Evolutionary conservation across 2,329 filamentous ascomycete species (phyloP).

Genomic region (Aspergillus fischeri): DNA sequence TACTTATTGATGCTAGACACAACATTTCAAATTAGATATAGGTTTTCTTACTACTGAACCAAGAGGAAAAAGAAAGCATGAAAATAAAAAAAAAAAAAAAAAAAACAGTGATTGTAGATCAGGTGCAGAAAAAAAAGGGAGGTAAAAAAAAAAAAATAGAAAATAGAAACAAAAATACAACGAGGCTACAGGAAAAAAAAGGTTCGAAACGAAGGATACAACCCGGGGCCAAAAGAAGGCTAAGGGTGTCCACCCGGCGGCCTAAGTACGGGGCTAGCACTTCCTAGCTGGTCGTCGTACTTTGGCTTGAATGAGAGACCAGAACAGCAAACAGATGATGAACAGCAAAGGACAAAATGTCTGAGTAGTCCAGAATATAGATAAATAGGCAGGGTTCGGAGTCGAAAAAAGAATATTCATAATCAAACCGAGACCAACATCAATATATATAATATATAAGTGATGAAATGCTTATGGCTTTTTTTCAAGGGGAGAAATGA

Average conservation of each 20-base stretch:
- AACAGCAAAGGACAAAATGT: neutral
- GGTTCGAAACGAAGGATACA: conserved; percentile 1
- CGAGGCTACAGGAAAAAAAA: conserved; percentile 9
- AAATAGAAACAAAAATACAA: neutral
- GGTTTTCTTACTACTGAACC: neutral
- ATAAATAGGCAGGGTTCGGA: neutral
- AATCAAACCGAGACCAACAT: neutral
- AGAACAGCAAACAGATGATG: neutral
- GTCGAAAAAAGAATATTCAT: neutral
- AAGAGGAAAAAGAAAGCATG: neutral
- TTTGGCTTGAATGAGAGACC: neutral
- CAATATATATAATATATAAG: neutral
- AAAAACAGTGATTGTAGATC: neutral
- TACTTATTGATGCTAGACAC: neutral
- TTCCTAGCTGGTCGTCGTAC: neutral
- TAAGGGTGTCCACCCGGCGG: neutral
- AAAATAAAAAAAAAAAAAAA: neutral
- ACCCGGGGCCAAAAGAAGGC: neutral
- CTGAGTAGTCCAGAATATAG: neutral
- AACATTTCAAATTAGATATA: neutral
- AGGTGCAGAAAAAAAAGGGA: neutral
- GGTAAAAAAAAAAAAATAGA: neutral
- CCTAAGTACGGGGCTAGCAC: neutral
- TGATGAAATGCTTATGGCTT: neutral
- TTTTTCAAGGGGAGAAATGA: neutral